Conservation (phyloP, 768 basidiomycete genomes). For the Coprinopsis marcescibilis region DNA sequence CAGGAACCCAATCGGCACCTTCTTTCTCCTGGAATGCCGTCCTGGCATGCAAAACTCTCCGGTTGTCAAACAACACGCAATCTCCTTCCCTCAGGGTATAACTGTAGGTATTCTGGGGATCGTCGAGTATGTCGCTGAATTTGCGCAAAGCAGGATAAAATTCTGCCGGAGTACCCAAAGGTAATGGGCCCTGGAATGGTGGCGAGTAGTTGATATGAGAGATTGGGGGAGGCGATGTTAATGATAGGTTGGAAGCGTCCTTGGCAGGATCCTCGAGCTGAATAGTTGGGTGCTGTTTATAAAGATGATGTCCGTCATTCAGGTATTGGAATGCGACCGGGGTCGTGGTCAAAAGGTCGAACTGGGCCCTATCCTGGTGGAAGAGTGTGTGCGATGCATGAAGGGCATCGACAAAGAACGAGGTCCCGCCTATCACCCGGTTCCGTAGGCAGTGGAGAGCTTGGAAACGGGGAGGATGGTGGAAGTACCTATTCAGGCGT, state of each 20-base stretch:
- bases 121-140: constrained; percentile 57
- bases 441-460: constrained; percentile 88
- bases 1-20: constrained; percentile 19
- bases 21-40: constrained; percentile 58
- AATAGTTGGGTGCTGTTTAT: constrained; percentile 69
- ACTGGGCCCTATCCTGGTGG: constrained; percentile 40
- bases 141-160: constrained; percentile 59
- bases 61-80: constrained; percentile 87
- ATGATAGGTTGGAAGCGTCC: constrained; percentile 10
- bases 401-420: constrained; percentile 82
- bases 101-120: constrained; percentile 43
- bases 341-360: constrained; percentile 50
- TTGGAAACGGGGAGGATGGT: constrained; percentile 88
- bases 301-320: constrained; percentile 83
- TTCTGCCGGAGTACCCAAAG: constrained; percentile 41
- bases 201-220: constrained; percentile 86
- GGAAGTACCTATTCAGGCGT: constrained; percentile 63
- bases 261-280: constrained; percentile 38
- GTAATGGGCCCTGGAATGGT: constrained; percentile 86
- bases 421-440: constrained; percentile 75
- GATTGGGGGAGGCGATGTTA: constrained; percentile 28
- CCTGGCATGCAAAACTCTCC: constrained; percentile 82
- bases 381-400: constrained; percentile 54
- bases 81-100: constrained; percentile 79
- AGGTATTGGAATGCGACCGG: constrained; percentile 88